These are phyloP conservation scores for Aspergillus sclerotioniger DNA, from an alignment of 495 filamentous ascomycete genomes.

Conservation along the genomic window DNA sequence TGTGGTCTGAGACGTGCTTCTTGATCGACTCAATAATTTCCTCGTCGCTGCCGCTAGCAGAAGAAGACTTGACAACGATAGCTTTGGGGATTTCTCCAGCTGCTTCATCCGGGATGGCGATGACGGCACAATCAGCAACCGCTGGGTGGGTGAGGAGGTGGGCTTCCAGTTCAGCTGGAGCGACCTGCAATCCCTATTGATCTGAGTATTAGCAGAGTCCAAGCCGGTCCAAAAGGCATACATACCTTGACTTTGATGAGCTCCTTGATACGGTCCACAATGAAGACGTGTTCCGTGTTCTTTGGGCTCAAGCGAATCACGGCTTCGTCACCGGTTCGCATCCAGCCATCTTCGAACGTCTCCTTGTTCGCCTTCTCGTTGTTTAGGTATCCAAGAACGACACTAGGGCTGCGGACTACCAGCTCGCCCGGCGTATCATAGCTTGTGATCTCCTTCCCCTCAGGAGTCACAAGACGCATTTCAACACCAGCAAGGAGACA, in stretches of 20 bases:
- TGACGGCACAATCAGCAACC: conserved; percentile 82
- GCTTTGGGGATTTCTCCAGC: conserved; percentile 87
- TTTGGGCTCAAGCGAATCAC: conserved; percentile 60
- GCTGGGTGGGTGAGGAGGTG: conserved; percentile 79
- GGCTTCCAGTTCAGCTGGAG: conserved; percentile 87
- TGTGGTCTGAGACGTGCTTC: conserved; percentile 78
- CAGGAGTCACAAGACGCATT: conserved; percentile 67
- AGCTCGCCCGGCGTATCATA: conserved; percentile 82
- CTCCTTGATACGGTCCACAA: conserved; percentile 90
- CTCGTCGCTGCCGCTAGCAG: conserved; percentile 58
- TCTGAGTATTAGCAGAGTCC: not conserved
- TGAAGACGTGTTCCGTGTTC: conserved; percentile 74
- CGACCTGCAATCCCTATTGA: conserved; percentile 78
- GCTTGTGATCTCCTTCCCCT: conserved; percentile 71
- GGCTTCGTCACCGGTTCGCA: conserved; percentile 85
- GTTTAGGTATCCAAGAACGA: conserved; percentile 80
- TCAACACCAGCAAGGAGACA: conserved; percentile 64
- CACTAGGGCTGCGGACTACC: conserved; percentile 69
- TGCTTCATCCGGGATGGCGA: conserved; percentile 70
- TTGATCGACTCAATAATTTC: conserved; percentile 60
- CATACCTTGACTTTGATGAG: conserved; percentile 89
- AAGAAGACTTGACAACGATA: conserved; percentile 72
- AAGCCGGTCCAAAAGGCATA: conserved; percentile 2
- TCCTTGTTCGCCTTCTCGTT: conserved; percentile 81
- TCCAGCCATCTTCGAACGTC: conserved; percentile 77